Evolutionary conservation across 1,139 yeast species (phyloP).

Genomic region (Debaryomyces sp.): DNA sequence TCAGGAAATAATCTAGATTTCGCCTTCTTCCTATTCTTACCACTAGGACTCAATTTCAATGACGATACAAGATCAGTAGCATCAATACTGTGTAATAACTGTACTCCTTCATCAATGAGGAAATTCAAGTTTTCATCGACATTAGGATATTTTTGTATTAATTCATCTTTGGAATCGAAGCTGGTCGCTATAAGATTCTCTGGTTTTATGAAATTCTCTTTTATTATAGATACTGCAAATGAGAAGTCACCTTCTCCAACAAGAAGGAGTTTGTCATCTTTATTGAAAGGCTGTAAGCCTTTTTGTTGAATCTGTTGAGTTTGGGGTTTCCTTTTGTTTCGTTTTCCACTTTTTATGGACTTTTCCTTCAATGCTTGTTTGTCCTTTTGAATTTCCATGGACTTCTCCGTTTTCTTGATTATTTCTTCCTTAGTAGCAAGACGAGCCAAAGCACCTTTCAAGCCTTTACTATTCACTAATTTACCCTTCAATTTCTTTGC

Average conservation of each 20-base stretch:
- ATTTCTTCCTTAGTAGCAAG: constrained; percentile 26
- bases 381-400: constrained; percentile 26
- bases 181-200: constrained; percentile 71
- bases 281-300: constrained; percentile 59
- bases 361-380: constrained; percentile 29
- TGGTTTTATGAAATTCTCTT: constrained; percentile 50
- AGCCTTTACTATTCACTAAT: constrained; percentile 41
- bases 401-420: constrained; percentile 17
- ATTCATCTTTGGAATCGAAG: constrained; percentile 62
- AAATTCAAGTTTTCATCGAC: constrained; percentile 47
- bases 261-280: constrained; percentile 57
- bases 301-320: constrained; percentile 15
- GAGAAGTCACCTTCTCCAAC: constrained; percentile 96
- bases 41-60: constrained; percentile 37
- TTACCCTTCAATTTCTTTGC: constrained; percentile 36
- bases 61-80: constrained; percentile 59
- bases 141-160: constrained; percentile 64
- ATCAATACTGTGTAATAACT: constrained; percentile 61
- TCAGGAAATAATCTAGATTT: constrained; percentile 29
- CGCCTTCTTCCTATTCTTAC: constrained; percentile 41
- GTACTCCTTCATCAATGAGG: constrained; percentile 45
- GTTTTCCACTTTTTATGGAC: constrained; percentile 32
- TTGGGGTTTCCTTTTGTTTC: constrained; percentile 16
- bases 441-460: constrained; percentile 49
- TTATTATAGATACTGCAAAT: constrained; percentile 67